These are phyloP conservation scores for Wickerhamomyces kurtzmanii DNA, from an alignment of 805 yeast species.

Conservation along the genomic window DNA sequence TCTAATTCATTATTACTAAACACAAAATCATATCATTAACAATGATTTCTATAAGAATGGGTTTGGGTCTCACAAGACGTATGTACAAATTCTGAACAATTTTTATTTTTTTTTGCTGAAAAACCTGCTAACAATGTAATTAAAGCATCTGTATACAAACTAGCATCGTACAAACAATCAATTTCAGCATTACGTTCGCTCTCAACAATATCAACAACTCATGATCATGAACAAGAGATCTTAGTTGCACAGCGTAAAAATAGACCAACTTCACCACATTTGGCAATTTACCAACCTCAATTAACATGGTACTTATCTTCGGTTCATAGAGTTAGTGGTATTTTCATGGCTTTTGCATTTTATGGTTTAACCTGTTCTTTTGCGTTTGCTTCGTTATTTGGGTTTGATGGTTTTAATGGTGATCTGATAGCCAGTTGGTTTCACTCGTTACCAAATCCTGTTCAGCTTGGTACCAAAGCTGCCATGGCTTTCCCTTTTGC, in stretches of 20 bases:
- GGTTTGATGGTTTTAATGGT: constrained; percentile 30
- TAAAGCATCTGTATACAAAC: too few species aligned
- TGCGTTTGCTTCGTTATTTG: constrained; percentile 59
- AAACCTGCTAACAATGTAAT: too few species aligned
- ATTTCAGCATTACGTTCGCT: too few species aligned
- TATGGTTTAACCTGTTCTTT: constrained; percentile 70
- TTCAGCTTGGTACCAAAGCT: constrained; percentile 59
- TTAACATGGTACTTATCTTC: constrained; percentile 74
- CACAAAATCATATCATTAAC: background rate
- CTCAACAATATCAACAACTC: constrained; percentile 40
- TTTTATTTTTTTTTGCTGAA: too few species aligned
- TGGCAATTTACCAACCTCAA: constrained; percentile 86
- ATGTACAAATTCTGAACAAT: background rate
- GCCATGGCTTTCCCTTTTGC: constrained; percentile 74
- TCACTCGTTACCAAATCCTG: constrained; percentile 50
- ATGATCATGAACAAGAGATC: constrained; percentile 55
- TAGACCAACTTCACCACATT: constrained; percentile 89
- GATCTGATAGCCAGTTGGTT: constrained; percentile 23
- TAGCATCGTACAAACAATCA: too few species aligned
- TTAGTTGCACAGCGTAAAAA: constrained; percentile 73
- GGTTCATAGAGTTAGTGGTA: constrained; percentile 83
- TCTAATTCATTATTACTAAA: too few species aligned
- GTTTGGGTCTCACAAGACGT: constrained; percentile 6
- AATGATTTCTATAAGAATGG: constrained; percentile 5
- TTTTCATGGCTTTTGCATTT: constrained; percentile 68